Evolutionary conservation across 2,329 filamentous ascomycete genomes (phyloP).

Genomic region (Colletotrichum orchidophilum): DNA sequence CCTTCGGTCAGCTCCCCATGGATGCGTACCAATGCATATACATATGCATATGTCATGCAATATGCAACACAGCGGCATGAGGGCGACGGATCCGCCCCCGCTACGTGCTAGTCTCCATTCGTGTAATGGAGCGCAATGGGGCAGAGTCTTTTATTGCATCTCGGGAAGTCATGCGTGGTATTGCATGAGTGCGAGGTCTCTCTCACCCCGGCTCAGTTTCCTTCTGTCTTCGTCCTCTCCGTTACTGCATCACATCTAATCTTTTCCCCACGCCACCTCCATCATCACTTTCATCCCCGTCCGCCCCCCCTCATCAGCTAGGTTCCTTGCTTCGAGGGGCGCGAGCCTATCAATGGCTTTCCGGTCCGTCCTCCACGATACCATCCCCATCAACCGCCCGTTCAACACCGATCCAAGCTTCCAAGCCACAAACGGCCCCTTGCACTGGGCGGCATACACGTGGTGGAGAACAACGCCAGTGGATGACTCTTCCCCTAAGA

Average conservation of each 20-base stretch:
- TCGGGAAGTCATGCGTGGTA: background rate
- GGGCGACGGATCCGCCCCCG: constrained; percentile 5
- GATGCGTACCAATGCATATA: background rate
- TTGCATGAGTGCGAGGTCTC: constrained; percentile 13
- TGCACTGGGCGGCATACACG: constrained; percentile 20
- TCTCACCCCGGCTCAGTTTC: background rate
- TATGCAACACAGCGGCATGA: constrained; percentile 10
- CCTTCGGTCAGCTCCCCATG: background rate
- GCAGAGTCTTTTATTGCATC: constrained; percentile 18
- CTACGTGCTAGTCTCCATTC: constrained; percentile 22
- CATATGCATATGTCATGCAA: constrained; percentile 20
- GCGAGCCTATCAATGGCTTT: constrained; percentile 17
- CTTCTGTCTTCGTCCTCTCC: background rate
- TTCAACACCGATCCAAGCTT: constrained; percentile 15
- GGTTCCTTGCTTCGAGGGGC: background rate
- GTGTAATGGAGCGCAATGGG: background rate
- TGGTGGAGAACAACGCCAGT: constrained; percentile 19
- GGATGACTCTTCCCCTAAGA: background rate
- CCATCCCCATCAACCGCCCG: constrained; percentile 5
- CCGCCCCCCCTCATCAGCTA: background rate
- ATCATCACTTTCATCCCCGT: background rate
- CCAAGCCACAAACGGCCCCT: constrained; percentile 15
- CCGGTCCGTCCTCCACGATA: constrained; percentile 27
- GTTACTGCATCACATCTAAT: background rate
- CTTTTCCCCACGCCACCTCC: background rate